Percentiles rank a stretch among this genome's conserved stretches.
phyloP scores from a whole-genome alignment of 2,329 filamentous ascomycete genomes.

The Akanthomyces muscarius region DNA sequence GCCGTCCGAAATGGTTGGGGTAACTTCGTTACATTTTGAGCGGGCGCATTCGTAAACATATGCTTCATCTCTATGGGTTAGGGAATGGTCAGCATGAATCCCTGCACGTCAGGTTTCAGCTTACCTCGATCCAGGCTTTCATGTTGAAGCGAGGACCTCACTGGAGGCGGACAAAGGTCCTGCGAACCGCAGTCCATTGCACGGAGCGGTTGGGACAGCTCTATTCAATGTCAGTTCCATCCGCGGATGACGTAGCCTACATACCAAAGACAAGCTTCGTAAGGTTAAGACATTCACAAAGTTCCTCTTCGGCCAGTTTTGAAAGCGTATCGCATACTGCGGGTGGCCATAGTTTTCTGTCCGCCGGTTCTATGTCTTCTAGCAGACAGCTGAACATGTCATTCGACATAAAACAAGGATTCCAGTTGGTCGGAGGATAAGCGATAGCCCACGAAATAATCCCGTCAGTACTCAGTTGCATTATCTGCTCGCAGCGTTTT shows the following conservation, averaged over 20 bases:
- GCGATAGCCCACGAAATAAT: conserved; percentile 1
- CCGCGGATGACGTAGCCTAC: background rate
- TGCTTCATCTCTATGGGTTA: background rate
- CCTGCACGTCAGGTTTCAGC: background rate
- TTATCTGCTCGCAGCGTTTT: background rate
- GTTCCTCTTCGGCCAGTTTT: too few relatives aligned
- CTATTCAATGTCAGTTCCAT: background rate
- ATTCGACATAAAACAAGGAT: background rate
- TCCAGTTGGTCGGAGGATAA: background rate
- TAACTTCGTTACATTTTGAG: background rate
- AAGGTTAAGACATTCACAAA: background rate
- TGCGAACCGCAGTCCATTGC: background rate
- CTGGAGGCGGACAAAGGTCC: background rate
- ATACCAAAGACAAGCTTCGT: background rate
- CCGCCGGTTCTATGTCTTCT: background rate
- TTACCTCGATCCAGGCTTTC: background rate
- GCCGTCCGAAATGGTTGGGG: background rate
- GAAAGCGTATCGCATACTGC: background rate
- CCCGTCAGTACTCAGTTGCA: background rate
- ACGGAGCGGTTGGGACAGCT: too few relatives aligned
- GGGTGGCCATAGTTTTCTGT: background rate
- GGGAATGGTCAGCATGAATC: background rate
- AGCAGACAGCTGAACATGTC: background rate
- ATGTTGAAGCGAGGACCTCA: background rate
- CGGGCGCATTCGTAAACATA: background rate